Percentiles rank a stretch among this genome's conserved stretches.
These are phyloP conservation scores for Pichia heedii DNA, from an alignment of 805 yeast species.

Conservation along the genomic window DNA sequence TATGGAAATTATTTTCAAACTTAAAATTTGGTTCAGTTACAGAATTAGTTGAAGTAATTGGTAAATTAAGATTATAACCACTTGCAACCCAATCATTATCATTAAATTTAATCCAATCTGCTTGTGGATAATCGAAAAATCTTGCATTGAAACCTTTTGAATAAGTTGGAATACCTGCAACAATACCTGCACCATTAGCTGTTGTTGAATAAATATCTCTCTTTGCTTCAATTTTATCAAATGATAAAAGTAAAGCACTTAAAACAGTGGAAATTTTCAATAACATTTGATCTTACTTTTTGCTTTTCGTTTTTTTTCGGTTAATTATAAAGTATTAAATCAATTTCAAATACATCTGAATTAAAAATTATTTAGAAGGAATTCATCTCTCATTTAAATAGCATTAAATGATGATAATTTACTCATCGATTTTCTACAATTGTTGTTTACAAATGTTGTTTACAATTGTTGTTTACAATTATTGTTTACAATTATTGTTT, in stretches of 20 bases:
- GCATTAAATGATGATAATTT: too few species aligned
- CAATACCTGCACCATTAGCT: constrained; percentile 3
- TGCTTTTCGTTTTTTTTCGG: too few species aligned
- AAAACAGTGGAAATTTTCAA: constrained; percentile 4
- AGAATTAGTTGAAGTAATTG: constrained; percentile 1
- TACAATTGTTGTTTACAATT: too few species aligned
- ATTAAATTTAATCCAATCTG: constrained; percentile 4
- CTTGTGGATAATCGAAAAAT: constrained; percentile 3
- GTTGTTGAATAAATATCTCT: background rate
- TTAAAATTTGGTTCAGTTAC: constrained; percentile 4
- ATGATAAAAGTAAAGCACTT: background rate
- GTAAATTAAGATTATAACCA: background rate
- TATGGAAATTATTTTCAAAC: background rate
- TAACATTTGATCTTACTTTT: too few species aligned
- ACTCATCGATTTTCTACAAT: too few species aligned
- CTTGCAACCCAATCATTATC: constrained; percentile 3
- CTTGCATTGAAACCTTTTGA: constrained; percentile 6
- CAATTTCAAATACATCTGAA: too few species aligned
- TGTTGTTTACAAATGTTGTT: too few species aligned
- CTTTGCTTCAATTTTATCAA: background rate
- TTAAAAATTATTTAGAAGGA: too few species aligned
- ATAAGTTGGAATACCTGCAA: constrained; percentile 1
- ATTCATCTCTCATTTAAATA: too few species aligned
- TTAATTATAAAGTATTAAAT: too few species aligned
- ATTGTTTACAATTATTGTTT: too few species aligned